phyloP scores from a whole-genome alignment of 305 asterid species.

The Fraxinus paxiana region DNA sequence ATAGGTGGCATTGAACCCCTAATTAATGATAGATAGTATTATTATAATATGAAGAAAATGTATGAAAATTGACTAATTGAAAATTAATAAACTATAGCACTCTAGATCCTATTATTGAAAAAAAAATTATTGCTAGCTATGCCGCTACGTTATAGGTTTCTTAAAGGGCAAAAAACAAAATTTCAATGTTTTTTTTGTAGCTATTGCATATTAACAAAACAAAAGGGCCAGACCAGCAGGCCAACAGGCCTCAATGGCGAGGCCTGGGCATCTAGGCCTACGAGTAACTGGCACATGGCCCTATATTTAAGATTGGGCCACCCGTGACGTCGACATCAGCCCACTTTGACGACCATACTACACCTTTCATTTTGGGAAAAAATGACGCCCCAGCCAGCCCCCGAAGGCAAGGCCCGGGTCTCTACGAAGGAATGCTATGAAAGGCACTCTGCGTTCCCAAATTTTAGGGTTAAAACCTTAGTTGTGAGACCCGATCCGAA shows the following conservation, averaged over 20 bases:
- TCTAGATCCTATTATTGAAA: neutral
- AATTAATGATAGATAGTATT: neutral
- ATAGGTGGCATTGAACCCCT: neutral
- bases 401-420: no score
- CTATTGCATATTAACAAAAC: no score
- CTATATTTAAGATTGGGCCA: neutral
- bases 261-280: neutral
- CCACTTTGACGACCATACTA: neutral
- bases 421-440: no score
- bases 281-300: neutral
- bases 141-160: neutral
- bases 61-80: neutral
- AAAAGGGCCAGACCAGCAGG: neutral
- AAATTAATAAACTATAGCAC: neutral
- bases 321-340: neutral
- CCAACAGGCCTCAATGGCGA: neutral
- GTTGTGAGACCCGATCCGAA: no score
- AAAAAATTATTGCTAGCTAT: neutral
- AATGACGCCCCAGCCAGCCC: no score
- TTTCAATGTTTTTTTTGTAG: no score
- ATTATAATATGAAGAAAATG: neutral
- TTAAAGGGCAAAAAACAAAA: no score
- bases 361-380: neutral
- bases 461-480: no score
- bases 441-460: no score